phyloP scores from a whole-genome alignment of 805 yeast species.

The Clavispora santaluciae region DNA sequence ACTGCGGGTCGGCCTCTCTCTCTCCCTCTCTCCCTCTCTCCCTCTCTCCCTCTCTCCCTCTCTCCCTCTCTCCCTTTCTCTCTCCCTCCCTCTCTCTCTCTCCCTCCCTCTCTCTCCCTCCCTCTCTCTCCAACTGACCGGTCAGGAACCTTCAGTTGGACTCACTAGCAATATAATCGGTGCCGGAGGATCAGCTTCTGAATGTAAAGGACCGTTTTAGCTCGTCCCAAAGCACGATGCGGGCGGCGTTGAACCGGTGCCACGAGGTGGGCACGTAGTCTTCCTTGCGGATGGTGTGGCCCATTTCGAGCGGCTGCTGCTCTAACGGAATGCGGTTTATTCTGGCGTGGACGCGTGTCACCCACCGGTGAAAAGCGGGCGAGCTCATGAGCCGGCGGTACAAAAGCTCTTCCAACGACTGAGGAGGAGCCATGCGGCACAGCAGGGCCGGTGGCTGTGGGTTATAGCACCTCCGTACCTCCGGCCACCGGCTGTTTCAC shows the following conservation, averaged over 20 bases:
- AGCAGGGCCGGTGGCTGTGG: background rate
- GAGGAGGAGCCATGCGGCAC: background rate
- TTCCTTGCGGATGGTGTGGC: constrained; percentile 19
- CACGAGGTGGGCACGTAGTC: constrained; percentile 44
- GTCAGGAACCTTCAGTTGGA: too few species aligned
- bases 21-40: too few species aligned
- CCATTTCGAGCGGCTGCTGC: constrained; percentile 17
- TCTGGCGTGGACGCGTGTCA: constrained; percentile 54
- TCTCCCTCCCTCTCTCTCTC: too few species aligned
- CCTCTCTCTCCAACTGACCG: too few species aligned
- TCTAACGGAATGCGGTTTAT: constrained; percentile 56
- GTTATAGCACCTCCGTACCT: background rate
- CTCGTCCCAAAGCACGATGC: constrained; percentile 58
- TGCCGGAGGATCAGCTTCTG: constrained; percentile 2
- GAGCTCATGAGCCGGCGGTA: constrained; percentile 48
- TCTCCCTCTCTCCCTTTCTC: too few species aligned
- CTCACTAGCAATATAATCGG: too few species aligned
- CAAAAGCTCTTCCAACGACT: constrained; percentile 17
- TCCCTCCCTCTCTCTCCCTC: too few species aligned
- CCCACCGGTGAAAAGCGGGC: constrained; percentile 58
- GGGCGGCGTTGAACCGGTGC: constrained; percentile 59
- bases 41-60: too few species aligned
- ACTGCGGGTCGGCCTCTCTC: too few species aligned
- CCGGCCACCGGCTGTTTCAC: too few species aligned
- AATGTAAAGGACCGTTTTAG: constrained; percentile 51